Percentiles rank a stretch among this genome's conserved stretches.
These are phyloP conservation scores for Chaetomium olivaceum DNA, from an alignment of 2,329 filamentous ascomycete genomes.

Conservation along the genomic window DNA sequence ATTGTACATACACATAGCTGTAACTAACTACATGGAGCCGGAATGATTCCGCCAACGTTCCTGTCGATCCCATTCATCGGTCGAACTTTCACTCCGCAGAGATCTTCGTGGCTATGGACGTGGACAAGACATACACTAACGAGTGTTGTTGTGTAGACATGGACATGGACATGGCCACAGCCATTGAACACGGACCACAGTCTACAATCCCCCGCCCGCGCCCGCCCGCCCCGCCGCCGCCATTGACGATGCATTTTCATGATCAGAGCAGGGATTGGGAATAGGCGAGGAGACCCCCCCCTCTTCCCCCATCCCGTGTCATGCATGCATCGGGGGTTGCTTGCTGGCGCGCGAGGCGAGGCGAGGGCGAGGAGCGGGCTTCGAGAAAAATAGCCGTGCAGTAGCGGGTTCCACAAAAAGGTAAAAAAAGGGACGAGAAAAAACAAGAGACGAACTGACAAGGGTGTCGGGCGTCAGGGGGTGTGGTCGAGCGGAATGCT, in stretches of 20 bases:
- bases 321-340: background rate
- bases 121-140: background rate
- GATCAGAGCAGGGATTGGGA: background rate
- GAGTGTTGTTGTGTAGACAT: too few species aligned
- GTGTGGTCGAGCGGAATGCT: slow-evolving; percentile 3
- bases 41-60: background rate
- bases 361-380: too few species aligned
- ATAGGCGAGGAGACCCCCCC: background rate
- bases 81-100: background rate
- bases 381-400: background rate
- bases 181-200: too few species aligned
- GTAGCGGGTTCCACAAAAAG: background rate
- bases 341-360: background rate
- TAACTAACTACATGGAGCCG: background rate
- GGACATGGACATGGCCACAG: background rate
- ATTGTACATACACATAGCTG: background rate
- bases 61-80: background rate
- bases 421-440: background rate
- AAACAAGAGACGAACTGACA: background rate
- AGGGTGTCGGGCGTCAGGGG: too few species aligned
- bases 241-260: background rate
- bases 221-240: too few species aligned
- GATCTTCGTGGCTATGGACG: background rate
- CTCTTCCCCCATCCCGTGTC: background rate
- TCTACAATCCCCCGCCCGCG: too few species aligned